Base-by-base conservation (phyloP, 2,329 filamentous ascomycete species). In the Sphaerulina musiva region DNA sequence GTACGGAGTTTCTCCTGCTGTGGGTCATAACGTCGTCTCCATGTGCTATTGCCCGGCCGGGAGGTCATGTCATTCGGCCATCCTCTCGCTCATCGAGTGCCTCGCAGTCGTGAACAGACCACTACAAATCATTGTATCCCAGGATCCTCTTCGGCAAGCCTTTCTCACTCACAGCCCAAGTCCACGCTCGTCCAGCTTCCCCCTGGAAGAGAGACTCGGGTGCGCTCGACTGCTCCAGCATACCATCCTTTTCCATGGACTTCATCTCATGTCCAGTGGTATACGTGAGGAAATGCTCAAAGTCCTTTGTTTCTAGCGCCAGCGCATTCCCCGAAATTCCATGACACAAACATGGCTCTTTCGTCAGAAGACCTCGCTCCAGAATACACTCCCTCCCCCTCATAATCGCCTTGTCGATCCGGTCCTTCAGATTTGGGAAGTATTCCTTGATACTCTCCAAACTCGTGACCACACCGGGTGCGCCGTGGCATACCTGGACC, bases 401-500 rank as follows among this genome's bases (percentile, higher is more conserved):
- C 6, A 62, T 66, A 12, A 85, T 74, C 1, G 79, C 78, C 23
- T 63, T 67, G 20, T 80, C 76, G 53, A 85, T 82, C 44, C 75
- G 74, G 0, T 74, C 71, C 23, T 75, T 68, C 6, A 85, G 70
- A 1, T 71, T 72, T 0, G 81, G 78, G 55, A 84, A 86, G 64
- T 79, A 74, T 6, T 76, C 72, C 47, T 74, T 72, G 48, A 87
- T 74, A 1, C 79, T 78, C 4, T 77, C 62, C 7, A 87, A 73
- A 5, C 81, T 83, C 32, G 78, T 70, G 7, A 85, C 70, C 20
- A 85, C 78, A 0, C 84, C 84, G 2, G 84, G 80, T 0, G 81
- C 81, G 2, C 84, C 84, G 62, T 86, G 84, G 63, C 83, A 87
- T 68, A 84, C 83, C 64, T 86, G 83, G 6, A 86, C 77, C 6